These are phyloP conservation scores for Phlebiopsis flavidoalba DNA, from an alignment of 768 basidiomycete species.

Conservation along the genomic window DNA sequence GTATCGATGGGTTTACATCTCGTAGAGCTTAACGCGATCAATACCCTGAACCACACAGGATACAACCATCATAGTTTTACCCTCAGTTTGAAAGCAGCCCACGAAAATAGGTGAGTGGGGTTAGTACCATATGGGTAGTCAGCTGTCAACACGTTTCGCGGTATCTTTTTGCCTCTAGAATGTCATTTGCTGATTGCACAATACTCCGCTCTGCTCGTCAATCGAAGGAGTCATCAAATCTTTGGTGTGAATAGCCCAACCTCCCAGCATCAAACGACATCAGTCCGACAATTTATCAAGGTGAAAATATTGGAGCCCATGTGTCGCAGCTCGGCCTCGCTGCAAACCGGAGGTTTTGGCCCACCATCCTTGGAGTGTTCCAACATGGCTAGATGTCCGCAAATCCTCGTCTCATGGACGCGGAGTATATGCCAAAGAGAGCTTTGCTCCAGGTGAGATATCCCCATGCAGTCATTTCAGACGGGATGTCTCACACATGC, in stretches of 20 bases:
- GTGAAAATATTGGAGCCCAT: background rate
- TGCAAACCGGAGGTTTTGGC: background rate
- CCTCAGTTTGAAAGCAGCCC: too few species aligned
- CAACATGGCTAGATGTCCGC: constrained; percentile 36
- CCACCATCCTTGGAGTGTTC: constrained; percentile 28
- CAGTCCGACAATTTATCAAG: background rate
- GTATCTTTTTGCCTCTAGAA: constrained; percentile 1
- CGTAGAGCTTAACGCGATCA: too few species aligned
- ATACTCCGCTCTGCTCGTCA: constrained; percentile 20
- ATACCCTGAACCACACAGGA: too few species aligned
- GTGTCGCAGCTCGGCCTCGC: too few species aligned
- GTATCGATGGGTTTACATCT: too few species aligned
- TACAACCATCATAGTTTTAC: too few species aligned
- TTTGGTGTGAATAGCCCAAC: constrained; percentile 13
- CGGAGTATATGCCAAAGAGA: constrained; percentile 38
- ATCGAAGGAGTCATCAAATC: constrained; percentile 20
- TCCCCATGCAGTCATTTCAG: background rate
- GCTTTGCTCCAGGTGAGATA: constrained; percentile 32
- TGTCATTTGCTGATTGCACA: constrained; percentile 23
- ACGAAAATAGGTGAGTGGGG: too few species aligned
- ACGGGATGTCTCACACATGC: too few species aligned
- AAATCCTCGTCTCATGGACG: constrained; percentile 34
- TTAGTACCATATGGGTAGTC: too few species aligned
- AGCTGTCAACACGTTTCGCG: too few species aligned
- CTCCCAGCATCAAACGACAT: background rate